Conservation (phyloP, 768 basidiomycete species). For the Podaxis sp. region DNA sequence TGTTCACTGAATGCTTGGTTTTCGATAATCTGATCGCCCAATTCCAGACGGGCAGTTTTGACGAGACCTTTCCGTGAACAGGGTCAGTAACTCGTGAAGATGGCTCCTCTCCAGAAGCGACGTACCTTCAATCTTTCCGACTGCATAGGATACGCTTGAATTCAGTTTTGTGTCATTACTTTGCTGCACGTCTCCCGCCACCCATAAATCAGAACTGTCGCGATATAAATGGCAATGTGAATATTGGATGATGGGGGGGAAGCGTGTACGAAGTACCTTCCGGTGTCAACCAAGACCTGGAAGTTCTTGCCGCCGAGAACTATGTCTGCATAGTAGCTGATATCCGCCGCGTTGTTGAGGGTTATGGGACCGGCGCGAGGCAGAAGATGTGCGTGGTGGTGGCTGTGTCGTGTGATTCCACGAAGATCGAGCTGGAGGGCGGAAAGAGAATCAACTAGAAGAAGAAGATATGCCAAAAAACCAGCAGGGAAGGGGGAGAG, state of each 20-base stretch:
- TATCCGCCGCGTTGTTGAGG: conserved; percentile 35
- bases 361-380: neutral
- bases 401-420: neutral
- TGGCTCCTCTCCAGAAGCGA: neutral
- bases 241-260: neutral
- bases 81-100: neutral
- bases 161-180: conserved; percentile 36
- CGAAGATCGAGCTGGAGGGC: conserved; percentile 12
- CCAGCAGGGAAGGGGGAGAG: neutral
- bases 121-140: conserved; percentile 49
- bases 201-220: conserved; percentile 63
- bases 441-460: conserved; percentile 13
- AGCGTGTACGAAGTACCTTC: conserved; percentile 32
- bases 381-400: conserved; percentile 3
- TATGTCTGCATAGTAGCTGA: conserved; percentile 39
- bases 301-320: conserved; percentile 34
- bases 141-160: conserved; percentile 49
- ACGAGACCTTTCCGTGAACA: conserved; percentile 36
- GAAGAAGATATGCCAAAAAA: neutral
- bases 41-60: conserved; percentile 39
- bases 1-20: conserved; percentile 49
- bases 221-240: neutral
- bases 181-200: conserved; percentile 41
- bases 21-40: conserved; percentile 40
- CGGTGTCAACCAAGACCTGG: conserved; percentile 44